A percentile compares a stretch with the other conserved stretches of the same genome.
phyloP scores from a whole-genome alignment of 1,284 basidiomycete species.

The Rhodotorula sp. region DNA sequence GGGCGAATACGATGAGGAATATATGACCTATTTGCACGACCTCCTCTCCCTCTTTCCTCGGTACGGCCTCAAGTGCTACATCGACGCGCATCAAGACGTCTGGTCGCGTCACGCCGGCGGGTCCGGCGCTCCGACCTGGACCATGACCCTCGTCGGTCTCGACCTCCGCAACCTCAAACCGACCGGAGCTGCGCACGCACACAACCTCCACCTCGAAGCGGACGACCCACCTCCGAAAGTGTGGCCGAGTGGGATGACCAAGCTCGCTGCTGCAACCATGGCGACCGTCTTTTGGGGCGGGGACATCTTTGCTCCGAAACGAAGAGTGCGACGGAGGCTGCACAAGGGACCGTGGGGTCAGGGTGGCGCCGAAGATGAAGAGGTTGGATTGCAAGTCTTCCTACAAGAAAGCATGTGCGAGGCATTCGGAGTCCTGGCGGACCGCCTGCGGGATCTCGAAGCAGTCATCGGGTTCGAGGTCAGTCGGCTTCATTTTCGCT shows the following conservation, averaged over 20 bases:
- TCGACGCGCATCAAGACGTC: slow-evolving; percentile 62
- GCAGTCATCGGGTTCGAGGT: slow-evolving; percentile 83
- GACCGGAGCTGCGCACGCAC: slow-evolving; percentile 70
- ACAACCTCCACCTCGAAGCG: slow-evolving; percentile 63
- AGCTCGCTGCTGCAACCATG: slow-evolving; percentile 61
- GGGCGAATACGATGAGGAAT: slow-evolving; percentile 77
- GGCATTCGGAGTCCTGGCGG: slow-evolving; percentile 69
- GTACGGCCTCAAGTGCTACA: slow-evolving; percentile 77
- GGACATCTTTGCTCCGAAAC: slow-evolving; percentile 73
- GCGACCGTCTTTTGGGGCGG: slow-evolving; percentile 64
- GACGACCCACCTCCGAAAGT: slow-evolving; percentile 45
- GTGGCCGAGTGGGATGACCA: slow-evolving; percentile 67
- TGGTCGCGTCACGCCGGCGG: slow-evolving; percentile 95
- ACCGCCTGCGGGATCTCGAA: slow-evolving; percentile 68
- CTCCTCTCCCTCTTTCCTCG: slow-evolving; percentile 73
- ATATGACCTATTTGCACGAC: slow-evolving; percentile 72
- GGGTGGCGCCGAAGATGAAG: slow-evolving; percentile 14
- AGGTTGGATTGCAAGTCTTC: slow-evolving; percentile 66
- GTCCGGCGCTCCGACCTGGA: slow-evolving; percentile 47
- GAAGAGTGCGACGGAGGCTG: slow-evolving; percentile 36
- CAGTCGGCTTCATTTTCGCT: not conserved
- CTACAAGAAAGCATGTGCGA: slow-evolving; percentile 78
- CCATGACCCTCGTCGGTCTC: slow-evolving; percentile 35
- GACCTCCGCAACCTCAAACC: slow-evolving; percentile 62
- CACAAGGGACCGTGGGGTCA: slow-evolving; percentile 25